phyloP scores from a whole-genome alignment of 2,329 filamentous ascomycete species.

The Xylariaceae sp. region DNA sequence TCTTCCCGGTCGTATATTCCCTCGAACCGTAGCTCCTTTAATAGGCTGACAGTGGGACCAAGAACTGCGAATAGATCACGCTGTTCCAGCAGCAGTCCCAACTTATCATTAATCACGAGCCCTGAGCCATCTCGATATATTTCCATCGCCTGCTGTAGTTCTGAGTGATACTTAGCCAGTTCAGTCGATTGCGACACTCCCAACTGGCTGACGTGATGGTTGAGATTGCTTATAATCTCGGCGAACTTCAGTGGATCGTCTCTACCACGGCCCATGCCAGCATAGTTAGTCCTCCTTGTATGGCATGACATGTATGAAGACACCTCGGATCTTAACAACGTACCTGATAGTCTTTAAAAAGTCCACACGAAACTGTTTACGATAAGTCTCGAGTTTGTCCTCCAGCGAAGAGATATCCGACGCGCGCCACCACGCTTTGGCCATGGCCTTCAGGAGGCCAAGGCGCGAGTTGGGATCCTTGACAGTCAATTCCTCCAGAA shows the following conservation, averaged over 20 bases:
- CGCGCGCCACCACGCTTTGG: neutral
- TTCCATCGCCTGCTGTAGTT: neutral
- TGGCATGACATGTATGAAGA: too few relatives aligned
- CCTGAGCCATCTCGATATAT: neutral
- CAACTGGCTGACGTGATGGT: neutral
- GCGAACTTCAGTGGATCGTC: neutral
- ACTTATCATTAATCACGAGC: neutral
- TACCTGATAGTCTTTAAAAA: constrained; percentile 1
- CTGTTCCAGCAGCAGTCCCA: neutral
- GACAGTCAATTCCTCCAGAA: neutral
- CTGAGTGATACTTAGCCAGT: constrained; percentile 1
- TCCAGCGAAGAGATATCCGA: neutral
- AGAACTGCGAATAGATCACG: neutral
- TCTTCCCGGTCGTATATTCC: neutral
- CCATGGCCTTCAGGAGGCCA: neutral
- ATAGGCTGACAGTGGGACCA: neutral
- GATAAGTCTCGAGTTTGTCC: neutral
- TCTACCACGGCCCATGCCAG: too few relatives aligned
- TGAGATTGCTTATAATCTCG: neutral
- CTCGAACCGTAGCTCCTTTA: neutral
- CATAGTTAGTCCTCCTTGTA: too few relatives aligned
- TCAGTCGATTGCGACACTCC: too few relatives aligned
- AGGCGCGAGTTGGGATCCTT: neutral
- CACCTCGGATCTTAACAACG: too few relatives aligned
- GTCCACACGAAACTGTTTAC: neutral